Base-by-base conservation (phyloP, 345 rosid genomes). In the Citrus reticulata region DNA sequence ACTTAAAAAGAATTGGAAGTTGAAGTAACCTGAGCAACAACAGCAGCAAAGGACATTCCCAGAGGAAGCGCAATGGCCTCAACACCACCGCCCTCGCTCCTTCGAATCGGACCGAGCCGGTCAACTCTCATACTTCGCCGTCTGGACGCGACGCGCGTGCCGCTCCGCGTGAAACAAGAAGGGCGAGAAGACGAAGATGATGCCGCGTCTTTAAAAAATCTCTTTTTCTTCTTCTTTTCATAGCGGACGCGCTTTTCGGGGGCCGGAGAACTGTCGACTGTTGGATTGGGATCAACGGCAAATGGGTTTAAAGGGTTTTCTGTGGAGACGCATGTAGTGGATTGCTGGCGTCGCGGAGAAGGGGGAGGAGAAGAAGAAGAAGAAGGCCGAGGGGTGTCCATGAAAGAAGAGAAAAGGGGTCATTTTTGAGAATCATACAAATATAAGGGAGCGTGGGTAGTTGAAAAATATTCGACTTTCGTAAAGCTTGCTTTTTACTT, bases 11-110 rank as follows among this genome's bases (percentile, higher is more conserved):
- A 77, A 37, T 16, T 14, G 37, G 37, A 57, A 79, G 37, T 75
- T 78, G 68, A 83, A 42, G 80, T 32, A 86, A 95, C 99, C 99
- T 91, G 87, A 63, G 93, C 88, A 68, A 93, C 88, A 75, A 96
- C 89, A 34, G 93, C 98, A 0, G 98, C 99, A 70, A 96, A 87
- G 16, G 98, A 94, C 97, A 96, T 93, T 54, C 99, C 99, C 5
- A 96, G 92, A 83, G 93, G 93, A 51, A 91, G 89, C 5, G 97
- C 98, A 75, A 90, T 81, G 32, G 93, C 91, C 78, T 90, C 98
- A 74, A 91, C 80, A 27, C 84, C 85, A 57, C 82, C 80, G 1
- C 79, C 85, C 1, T 71, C 83, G 19, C 81, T 70, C 75, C 65
- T 75, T 70, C 86, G 88, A 74, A 77, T 72, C n/a, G 77, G 78